A percentile compares a stretch with the other conserved stretches of the same genome.
These are phyloP conservation scores for Gloeopeniophorella convolvens DNA, from an alignment of 768 basidiomycete species.

Conservation along the genomic window DNA sequence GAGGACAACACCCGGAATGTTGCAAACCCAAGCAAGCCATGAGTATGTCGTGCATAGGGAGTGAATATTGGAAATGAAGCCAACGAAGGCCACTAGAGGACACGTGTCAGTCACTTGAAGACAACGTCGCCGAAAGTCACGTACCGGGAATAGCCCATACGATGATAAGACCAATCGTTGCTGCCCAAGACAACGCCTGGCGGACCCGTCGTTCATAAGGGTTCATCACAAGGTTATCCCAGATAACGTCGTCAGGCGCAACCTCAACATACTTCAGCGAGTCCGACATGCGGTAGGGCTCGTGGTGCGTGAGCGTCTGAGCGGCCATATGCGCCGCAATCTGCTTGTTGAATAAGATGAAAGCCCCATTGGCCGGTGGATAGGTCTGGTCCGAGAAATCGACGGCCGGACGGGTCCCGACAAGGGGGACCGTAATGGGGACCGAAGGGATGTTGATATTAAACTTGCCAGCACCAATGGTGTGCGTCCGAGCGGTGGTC, in stretches of 20 bases:
- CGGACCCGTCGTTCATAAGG: conserved; percentile 59
- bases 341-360: conserved; percentile 88
- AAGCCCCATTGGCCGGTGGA: conserved; percentile 50
- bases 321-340: conserved; percentile 87
- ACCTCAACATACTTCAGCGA: conserved; percentile 64
- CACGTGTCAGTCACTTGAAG: neutral
- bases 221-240: conserved; percentile 84
- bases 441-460: conserved; percentile 17
- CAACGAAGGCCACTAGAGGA: conserved; percentile 48
- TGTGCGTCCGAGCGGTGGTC: conserved; percentile 18
- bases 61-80: conserved; percentile 75
- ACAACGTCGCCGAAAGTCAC: conserved; percentile 17
- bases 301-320: conserved; percentile 69
- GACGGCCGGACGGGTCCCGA: conserved; percentile 12
- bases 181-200: conserved; percentile 53
- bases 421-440: conserved; percentile 11
- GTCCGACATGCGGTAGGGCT: conserved; percentile 73
- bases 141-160: conserved; percentile 81
- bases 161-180: conserved; percentile 75
- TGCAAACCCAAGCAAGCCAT: conserved; percentile 86
- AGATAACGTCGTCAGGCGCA: conserved; percentile 84
- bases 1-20: conserved; percentile 52
- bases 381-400: conserved; percentile 26
- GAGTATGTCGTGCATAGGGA: conserved; percentile 52
- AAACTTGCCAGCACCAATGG: conserved; percentile 21